These are phyloP conservation scores for Phaeotremella skinneri DNA, from an alignment of 768 basidiomycete species.

Conservation along the genomic window DNA sequence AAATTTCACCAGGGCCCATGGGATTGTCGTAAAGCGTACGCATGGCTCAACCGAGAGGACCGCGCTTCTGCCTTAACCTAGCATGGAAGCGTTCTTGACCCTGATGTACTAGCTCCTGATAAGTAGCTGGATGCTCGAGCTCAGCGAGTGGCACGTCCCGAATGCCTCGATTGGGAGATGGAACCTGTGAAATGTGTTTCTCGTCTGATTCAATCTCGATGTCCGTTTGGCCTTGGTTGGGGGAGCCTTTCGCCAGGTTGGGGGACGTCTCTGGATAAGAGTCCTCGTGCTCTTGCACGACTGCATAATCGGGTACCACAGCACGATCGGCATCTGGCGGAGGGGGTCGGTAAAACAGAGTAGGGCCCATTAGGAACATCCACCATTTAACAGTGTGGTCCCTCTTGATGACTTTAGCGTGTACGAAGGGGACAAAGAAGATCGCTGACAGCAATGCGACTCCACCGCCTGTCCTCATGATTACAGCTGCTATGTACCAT, in stretches of 20 bases:
- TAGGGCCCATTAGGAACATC: conserved; percentile 54
- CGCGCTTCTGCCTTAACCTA: conserved; percentile 38
- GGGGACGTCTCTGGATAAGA: conserved; percentile 2
- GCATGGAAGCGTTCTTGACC: conserved; percentile 38
- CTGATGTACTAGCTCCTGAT: conserved; percentile 26
- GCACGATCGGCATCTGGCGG: conserved; percentile 45
- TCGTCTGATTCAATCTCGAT: background rate
- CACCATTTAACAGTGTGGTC: conserved; percentile 53
- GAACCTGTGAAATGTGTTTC: background rate
- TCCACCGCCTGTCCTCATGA: conserved; percentile 50
- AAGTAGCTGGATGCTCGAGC: conserved; percentile 16
- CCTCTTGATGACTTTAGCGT: conserved; percentile 52
- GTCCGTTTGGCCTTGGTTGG: conserved; percentile 2
- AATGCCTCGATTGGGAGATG: background rate
- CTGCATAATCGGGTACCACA: conserved; percentile 41
- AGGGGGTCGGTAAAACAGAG: conserved; percentile 50
- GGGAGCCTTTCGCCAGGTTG: conserved; percentile 9
- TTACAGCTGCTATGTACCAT: conserved; percentile 47
- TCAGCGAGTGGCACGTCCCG: background rate
- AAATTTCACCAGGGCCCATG: conserved; percentile 42
- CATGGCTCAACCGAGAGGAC: conserved; percentile 50
- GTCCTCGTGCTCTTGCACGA: conserved; percentile 22
- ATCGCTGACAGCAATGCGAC: conserved; percentile 49
- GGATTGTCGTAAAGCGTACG: conserved; percentile 52
- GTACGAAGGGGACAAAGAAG: conserved; percentile 55